These are phyloP conservation scores for Cladophialophora yegresii DNA, from an alignment of 2,329 filamentous ascomycete genomes.

Conservation along the genomic window DNA sequence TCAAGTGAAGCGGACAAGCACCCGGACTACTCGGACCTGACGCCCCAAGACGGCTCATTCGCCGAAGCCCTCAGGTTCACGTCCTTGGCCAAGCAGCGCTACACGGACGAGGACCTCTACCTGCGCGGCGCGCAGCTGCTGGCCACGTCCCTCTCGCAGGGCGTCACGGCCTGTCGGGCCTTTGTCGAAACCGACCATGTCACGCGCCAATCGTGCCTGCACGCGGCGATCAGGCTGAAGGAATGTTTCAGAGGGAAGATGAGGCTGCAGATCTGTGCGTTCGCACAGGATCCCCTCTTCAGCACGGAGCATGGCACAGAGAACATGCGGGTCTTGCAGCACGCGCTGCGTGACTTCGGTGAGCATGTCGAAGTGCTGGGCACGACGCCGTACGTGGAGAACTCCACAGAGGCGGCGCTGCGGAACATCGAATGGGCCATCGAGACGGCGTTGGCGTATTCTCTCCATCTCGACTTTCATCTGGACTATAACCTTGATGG, in stretches of 20 bases:
- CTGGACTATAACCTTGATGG: constrained; percentile 68
- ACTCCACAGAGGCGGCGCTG: constrained; percentile 50
- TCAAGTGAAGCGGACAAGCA: constrained; percentile 7
- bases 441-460: constrained; percentile 52
- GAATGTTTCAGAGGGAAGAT: constrained; percentile 56
- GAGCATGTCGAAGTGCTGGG: constrained; percentile 61
- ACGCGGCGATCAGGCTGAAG: constrained; percentile 61
- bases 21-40: constrained; percentile 57
- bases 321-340: constrained; percentile 55
- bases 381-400: constrained; percentile 71
- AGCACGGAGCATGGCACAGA: constrained; percentile 55
- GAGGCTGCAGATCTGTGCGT: constrained; percentile 67
- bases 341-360: constrained; percentile 45
- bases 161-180: constrained; percentile 68
- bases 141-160: constrained; percentile 63
- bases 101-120: constrained; percentile 64
- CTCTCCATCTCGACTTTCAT: constrained; percentile 68
- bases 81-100: constrained; percentile 62
- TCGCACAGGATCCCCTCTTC: constrained; percentile 70
- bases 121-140: constrained; percentile 66
- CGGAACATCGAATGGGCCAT: constrained; percentile 67
- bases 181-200: constrained; percentile 71
- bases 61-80: constrained; percentile 64
- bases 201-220: constrained; percentile 60
- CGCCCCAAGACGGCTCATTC: constrained; percentile 64